phyloP scores from a whole-genome alignment of 768 basidiomycete genomes.

The Rhodocollybia butyracea region DNA sequence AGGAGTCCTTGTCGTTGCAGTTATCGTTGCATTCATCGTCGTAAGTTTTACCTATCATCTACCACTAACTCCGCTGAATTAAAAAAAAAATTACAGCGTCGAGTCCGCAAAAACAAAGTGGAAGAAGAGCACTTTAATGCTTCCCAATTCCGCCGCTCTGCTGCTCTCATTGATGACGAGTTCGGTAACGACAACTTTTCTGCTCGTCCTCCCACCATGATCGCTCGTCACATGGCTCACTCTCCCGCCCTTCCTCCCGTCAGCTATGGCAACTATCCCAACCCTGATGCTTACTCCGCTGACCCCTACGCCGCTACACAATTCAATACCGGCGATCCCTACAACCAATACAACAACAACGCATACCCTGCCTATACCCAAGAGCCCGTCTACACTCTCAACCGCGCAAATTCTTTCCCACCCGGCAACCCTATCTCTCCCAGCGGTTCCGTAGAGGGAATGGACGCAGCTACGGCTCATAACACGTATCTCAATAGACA shows the following conservation, averaged over 20 bases:
- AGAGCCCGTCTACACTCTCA: neutral
- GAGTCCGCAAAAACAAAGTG: neutral
- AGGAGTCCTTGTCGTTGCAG: conserved; percentile 3
- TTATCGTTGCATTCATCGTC: conserved; percentile 4
- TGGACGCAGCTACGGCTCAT: conserved; percentile 1
- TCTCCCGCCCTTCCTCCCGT: conserved; percentile 6
- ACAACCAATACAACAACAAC: neutral
- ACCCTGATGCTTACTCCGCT: neutral
- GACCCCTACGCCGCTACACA: neutral
- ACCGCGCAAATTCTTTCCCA: neutral
- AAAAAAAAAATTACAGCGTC: neutral
- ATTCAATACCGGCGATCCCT: neutral
- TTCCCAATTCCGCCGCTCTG: conserved; percentile 4
- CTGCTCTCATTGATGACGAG: conserved; percentile 5
- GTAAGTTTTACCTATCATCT: neutral
- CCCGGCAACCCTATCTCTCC: conserved; percentile 1
- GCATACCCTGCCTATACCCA: neutral
- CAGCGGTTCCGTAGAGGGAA: neutral
- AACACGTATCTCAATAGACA: conserved; percentile 7
- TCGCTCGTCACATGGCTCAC: conserved; percentile 8
- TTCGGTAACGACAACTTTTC: conserved; percentile 6
- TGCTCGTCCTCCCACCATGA: conserved; percentile 10
- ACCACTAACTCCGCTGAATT: neutral
- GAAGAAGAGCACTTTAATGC: conserved; percentile 6
- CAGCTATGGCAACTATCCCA: conserved; percentile 2